Conservation (phyloP, 2,329 filamentous ascomycete species). For the Fusarium illudens region DNA sequence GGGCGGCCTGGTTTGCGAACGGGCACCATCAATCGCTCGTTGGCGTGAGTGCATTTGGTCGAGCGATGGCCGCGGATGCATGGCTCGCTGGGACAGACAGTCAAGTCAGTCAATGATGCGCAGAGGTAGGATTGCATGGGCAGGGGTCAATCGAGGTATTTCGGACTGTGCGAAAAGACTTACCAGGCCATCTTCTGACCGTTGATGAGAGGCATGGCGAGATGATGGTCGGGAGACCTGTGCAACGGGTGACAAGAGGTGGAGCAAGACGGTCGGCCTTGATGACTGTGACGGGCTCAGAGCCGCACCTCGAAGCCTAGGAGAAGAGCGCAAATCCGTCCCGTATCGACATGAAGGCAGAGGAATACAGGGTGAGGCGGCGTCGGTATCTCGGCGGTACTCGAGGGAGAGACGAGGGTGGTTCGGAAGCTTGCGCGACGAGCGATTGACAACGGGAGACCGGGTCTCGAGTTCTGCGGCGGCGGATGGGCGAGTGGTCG, state of each 20-base stretch:
- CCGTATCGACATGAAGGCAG: slow-evolving; percentile 30
- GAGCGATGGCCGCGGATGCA: slow-evolving; percentile 81
- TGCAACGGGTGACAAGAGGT: slow-evolving; percentile 26
- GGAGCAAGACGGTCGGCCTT: slow-evolving; percentile 16
- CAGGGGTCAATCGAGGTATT: neutral
- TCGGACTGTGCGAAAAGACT: slow-evolving; percentile 43
- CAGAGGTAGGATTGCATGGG: neutral
- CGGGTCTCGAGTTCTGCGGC: slow-evolving; percentile 10
- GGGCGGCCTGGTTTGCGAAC: slow-evolving; percentile 78
- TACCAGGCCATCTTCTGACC: slow-evolving; percentile 80
- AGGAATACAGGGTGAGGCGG: slow-evolving; percentile 1
- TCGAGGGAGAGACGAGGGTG: slow-evolving; percentile 3
- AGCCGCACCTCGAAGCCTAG: slow-evolving; percentile 32
- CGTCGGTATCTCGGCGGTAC: slow-evolving; percentile 13
- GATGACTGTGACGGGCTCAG: slow-evolving; percentile 20
- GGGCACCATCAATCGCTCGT: slow-evolving; percentile 73
- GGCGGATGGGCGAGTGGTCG: neutral
- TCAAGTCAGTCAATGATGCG: slow-evolving; percentile 21
- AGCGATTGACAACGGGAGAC: slow-evolving; percentile 1
- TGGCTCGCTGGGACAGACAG: slow-evolving; percentile 64
- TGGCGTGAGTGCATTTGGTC: slow-evolving; percentile 75
- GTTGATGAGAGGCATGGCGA: slow-evolving; percentile 72
- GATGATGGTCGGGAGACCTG: slow-evolving; percentile 14
- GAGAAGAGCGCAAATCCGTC: slow-evolving; percentile 4
- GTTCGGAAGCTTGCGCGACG: slow-evolving; percentile 21